Base-by-base conservation (phyloP, 148 eudicot species). In the Diospyros kaki region DNA sequence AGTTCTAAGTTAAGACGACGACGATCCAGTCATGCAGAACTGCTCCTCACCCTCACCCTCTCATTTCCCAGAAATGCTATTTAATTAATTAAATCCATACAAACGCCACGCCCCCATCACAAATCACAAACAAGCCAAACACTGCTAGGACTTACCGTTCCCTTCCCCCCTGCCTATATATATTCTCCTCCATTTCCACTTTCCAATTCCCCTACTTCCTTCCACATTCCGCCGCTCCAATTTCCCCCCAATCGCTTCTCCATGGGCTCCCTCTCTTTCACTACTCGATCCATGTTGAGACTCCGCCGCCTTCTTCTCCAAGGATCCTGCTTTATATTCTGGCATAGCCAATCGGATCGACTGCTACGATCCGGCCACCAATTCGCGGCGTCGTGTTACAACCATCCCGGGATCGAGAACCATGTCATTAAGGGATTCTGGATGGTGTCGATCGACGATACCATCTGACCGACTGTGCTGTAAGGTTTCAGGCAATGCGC, bases 401-500 rank as follows among this genome's bases (percentile, higher is more conserved):
- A 42, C 76, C 1, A 85, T 85, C 14, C 88, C 86, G 14, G 79
- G 18, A 40, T 51, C 18, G 80, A 85, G 13, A 69, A 75, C 73
- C 77, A 77, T 39, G 73, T 78, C 8, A 10, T 85, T 1, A 85
- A 69, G 58, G 82, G 71, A n/a, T 85, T 82, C 56, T 68, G 76
- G 11, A 80, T 85, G 82, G 85, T 82, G 42, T 51, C 84, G 2
- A 2, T 82, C 0, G 63, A 73, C 3, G 82, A 78, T 46, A 60
- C 73, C 2, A 76, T 85, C 5, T 85, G 88, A 86, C 43, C 75
- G 78, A 2, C 84, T 75, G 41, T 80, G 80, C 66, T 53, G 61
- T 41, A 79, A 79, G 53, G 4, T 2, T 13, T 15, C 9, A 0
- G 46, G 53, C 5, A 54, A 45, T 0, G 68, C 59, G 39, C 15